Evolutionary conservation across 192 early-diverging fungal genomes (phyloP), one percentile per base, ranked within the genome.

Genomic region (Physocladia obscura): DNA sequence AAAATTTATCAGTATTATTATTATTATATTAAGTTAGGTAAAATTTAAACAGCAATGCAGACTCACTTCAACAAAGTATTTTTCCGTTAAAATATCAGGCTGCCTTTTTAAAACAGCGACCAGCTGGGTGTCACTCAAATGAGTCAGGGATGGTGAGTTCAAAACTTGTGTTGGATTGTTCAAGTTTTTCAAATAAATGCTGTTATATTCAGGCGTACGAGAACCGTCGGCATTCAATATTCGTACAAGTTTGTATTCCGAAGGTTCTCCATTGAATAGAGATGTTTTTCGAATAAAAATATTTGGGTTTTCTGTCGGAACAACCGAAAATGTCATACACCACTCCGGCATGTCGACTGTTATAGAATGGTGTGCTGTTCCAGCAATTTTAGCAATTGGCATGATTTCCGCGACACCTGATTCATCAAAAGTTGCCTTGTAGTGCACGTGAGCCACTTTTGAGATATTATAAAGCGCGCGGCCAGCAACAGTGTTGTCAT

Each of bases 201-300:
- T 57, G 11, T 67, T 32, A 55, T 31, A 67, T 31, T 67, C 51
- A 3, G 48, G 49, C 4, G 63, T 67, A 3, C 50, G 4, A 6
- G 49, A n/a, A 4, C 63, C 63, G 52, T 67, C 63, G 49, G 8
- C 63, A 49, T 67, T 67, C 5, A 67, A 3, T 22, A 67, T 67
- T 13, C 35, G 24, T 5, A 67, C 63, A 22, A 67, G 35, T 11
- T 27, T 34, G 50, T 54, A 52, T 22, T 44, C 40, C n/a, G n/a
- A n/a, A n/a, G n/a, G n/a, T n/a, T n/a, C n/a, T n/a, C n/a, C n/a
- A n/a, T n/a, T n/a, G n/a, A n/a, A n/a, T n/a, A n/a, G n/a, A n/a
- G n/a, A n/a, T n/a, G n/a, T n/a, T n/a, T n/a, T n/a, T n/a, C n/a
- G n/a, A n/a, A n/a, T n/a, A n/a, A n/a, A n/a, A n/a, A n/a, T n/a